Percentiles rank a stretch among this genome's conserved stretches.
Conservation (phyloP, 331 rosid species). For the Spiraea crenata region DNA sequence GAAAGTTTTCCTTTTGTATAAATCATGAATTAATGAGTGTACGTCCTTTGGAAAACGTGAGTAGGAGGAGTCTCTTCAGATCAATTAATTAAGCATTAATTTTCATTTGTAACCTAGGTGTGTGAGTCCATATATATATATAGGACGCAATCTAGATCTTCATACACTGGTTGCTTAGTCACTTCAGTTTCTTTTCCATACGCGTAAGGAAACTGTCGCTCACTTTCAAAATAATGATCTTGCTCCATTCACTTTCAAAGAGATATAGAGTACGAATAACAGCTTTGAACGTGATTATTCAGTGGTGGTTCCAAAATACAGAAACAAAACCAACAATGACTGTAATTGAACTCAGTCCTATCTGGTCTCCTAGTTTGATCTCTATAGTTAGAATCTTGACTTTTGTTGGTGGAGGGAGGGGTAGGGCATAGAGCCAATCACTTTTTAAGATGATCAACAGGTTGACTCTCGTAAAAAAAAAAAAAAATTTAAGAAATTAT, state of each 20-base stretch:
- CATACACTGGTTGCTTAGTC: too few species aligned
- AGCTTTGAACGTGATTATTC: not conserved
- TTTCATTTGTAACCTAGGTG: too few species aligned
- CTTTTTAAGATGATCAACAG: constrained; percentile 7
- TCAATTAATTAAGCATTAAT: not conserved
- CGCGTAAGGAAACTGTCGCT: too few species aligned
- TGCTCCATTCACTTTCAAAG: too few species aligned
- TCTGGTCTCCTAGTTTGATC: not conserved
- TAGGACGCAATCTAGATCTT: too few species aligned
- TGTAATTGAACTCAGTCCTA: not conserved
- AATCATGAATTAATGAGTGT: not conserved
- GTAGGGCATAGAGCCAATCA: not conserved
- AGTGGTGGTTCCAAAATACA: constrained; percentile 12
- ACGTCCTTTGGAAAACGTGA: not conserved
- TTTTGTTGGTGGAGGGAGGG: not conserved
- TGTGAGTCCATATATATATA: too few species aligned
- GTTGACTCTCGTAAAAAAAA: constrained; percentile 16
- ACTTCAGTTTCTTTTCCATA: too few species aligned
- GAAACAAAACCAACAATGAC: constrained; percentile 1
- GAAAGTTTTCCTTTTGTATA: not conserved
- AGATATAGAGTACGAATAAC: too few species aligned
- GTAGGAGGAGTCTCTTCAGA: not conserved
- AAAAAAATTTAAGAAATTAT: too few species aligned
- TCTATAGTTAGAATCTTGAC: not conserved
- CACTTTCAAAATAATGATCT: too few species aligned